Evolutionary conservation across 108 stramenopile genomes (phyloP), one percentile per base, ranked within the genome.

Genomic region (Skeletonema marinoi): DNA sequence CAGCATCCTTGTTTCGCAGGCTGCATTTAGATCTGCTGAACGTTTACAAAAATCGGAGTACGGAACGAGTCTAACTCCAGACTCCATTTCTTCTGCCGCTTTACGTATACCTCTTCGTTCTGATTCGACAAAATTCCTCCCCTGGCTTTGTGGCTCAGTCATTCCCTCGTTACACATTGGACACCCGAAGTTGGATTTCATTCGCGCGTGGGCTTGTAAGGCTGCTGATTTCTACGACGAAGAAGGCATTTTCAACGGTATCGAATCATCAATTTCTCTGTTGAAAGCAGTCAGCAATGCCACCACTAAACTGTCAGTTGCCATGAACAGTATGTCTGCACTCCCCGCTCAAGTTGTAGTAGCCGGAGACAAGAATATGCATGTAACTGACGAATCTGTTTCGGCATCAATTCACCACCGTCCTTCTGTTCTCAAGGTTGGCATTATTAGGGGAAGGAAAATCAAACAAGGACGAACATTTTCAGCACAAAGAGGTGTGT

Each of bases 151-250:
- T 25, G 72, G 88, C 35, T 31, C 82, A 16, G 77, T 96, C 32
- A 50, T 93, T 16, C 90, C 94, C 0, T 71, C 81, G 70, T 77
- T 96, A 51, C 71, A 80, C 8, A 89, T 89, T 31, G 84, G 89
- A n/a, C 82, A 91, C 60, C 85, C 86, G 51, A 48, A 87, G 32
- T 65, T 96, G 30, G 85, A 84, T 17, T 64, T 68, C 29, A 81
- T 96, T 70, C 81, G 84, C 6, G 51, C 69, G 9, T 96, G 92
- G 92, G 38, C 84, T 12, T 92, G 91, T 74, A 65, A 61, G 14
- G 84, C 78, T n/a, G 92, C 95, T 3, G 90, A 96, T 75, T 61
- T 70, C 38, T 88, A 88, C 61, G 94, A 95, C 58, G 87, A 86
- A 29, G 81, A 70, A 36, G 60, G 74, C 41, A 66, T 66, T 42